Conservation (phyloP, 768 basidiomycete genomes). For the Tylopilus sp. region DNA sequence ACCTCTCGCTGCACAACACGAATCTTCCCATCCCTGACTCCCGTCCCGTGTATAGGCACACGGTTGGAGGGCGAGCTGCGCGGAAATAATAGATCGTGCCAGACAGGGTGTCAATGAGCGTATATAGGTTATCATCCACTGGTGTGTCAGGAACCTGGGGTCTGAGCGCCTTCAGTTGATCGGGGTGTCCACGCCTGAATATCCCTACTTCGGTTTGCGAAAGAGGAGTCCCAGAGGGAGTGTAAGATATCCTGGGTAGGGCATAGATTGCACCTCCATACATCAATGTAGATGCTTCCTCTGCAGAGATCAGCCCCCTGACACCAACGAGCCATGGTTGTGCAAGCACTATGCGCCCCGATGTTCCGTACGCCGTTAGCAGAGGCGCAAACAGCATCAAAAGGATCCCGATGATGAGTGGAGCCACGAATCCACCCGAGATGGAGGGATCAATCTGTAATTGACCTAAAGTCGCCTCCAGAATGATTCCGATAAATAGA, state of each 20-base stretch:
- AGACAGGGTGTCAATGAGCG: constrained; percentile 23
- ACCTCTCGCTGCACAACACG: no score
- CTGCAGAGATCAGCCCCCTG: constrained; percentile 22
- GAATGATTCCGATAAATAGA: not conserved
- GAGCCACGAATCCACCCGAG: no score
- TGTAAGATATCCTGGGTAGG: constrained; percentile 16
- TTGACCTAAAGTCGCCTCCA: not conserved
- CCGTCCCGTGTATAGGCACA: not conserved
- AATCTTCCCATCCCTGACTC: constrained; percentile 22
- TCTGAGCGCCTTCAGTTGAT: not conserved
- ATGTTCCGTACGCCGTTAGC: constrained; percentile 12
- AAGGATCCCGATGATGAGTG: not conserved
- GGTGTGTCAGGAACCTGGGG: not conserved
- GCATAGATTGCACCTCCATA: no score
- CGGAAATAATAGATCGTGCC: constrained; percentile 25
- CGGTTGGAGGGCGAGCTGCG: constrained; percentile 21
- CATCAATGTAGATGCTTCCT: constrained; percentile 20
- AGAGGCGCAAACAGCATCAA: constrained; percentile 15
- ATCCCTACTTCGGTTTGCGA: constrained; percentile 1
- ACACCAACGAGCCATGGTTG: constrained; percentile 25
- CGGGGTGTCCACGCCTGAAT: constrained; percentile 19
- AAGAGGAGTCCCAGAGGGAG: constrained; percentile 13
- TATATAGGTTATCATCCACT: constrained; percentile 14
- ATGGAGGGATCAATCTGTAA: no score
- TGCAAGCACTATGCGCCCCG: constrained; percentile 14